These are phyloP conservation scores for Yarrowia sp. DNA, from an alignment of 805 yeast genomes.

Conservation along the genomic window DNA sequence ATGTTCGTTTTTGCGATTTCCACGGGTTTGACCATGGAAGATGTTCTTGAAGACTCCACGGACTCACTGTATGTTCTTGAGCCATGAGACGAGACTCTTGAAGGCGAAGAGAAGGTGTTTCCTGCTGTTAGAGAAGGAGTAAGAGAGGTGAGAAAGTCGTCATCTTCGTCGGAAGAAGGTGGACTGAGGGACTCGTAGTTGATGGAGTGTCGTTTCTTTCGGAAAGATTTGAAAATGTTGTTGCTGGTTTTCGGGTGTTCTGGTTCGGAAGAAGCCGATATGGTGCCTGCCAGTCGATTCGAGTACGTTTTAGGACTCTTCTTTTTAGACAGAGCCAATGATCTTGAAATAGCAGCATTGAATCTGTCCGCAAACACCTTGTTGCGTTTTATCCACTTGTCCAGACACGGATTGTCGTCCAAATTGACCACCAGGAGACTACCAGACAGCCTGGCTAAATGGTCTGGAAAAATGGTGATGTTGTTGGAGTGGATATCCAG, in stretches of 20 bases:
- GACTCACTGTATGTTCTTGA: neutral
- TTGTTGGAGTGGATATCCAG: neutral
- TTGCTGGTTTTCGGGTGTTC: neutral
- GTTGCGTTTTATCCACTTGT: neutral
- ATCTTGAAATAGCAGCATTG: neutral
- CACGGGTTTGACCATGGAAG: neutral
- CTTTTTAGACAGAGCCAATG: neutral
- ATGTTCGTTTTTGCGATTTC: neutral
- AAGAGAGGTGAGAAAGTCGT: neutral
- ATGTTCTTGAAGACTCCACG: neutral
- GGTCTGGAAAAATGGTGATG: neutral
- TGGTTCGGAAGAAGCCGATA: neutral
- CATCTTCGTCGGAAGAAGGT: slow-evolving; percentile 3
- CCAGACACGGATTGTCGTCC: slow-evolving; percentile 1
- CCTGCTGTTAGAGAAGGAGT: neutral
- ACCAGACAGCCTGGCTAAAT: neutral
- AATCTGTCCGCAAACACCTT: neutral
- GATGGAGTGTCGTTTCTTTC: slow-evolving; percentile 3
- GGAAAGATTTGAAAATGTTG: slow-evolving; percentile 8
- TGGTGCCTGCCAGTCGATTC: neutral
- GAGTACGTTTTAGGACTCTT: neutral
- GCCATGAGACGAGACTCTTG: neutral
- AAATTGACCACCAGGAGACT: neutral
- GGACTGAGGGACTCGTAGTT: neutral
- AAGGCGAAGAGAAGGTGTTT: neutral